These are phyloP conservation scores for Apophysomyces variabilis DNA, from an alignment of 371 early-diverging fungal species.

Conservation along the genomic window DNA sequence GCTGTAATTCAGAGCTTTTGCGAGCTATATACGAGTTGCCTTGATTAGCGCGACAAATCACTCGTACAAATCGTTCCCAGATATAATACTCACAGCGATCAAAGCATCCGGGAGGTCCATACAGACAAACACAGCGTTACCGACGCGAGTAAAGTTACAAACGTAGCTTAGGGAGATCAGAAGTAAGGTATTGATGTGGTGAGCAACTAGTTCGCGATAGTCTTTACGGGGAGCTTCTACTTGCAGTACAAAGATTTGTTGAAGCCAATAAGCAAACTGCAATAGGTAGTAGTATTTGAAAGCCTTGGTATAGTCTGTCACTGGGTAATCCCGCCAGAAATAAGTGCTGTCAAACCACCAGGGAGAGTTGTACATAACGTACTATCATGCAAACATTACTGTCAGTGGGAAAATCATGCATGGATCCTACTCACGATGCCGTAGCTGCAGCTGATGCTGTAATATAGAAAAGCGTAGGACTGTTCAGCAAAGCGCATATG, in stretches of 20 bases:
- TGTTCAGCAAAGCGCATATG: constrained; percentile 73
- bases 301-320: constrained; percentile 51
- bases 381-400: constrained; percentile 17
- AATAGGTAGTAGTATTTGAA: constrained; percentile 76
- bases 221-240: constrained; percentile 79
- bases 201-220: constrained; percentile 67
- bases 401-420: not conserved
- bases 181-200: constrained; percentile 75
- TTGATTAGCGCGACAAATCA: not conserved
- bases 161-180: constrained; percentile 67
- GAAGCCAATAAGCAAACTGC: constrained; percentile 77
- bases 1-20: constrained; percentile 65
- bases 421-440: constrained; percentile 51
- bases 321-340: constrained; percentile 72
- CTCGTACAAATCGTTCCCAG: not conserved
- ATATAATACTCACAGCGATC: constrained; percentile 67
- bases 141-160: constrained; percentile 76
- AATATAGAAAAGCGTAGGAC: constrained; percentile 69
- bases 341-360: constrained; percentile 72
- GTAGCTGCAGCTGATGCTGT: constrained; percentile 43
- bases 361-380: constrained; percentile 58
- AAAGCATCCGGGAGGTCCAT: constrained; percentile 83
- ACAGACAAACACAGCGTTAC: constrained; percentile 76
- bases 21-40: constrained; percentile 41
- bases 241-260: constrained; percentile 74